phyloP scores from a whole-genome alignment of 2,329 filamentous ascomycete species.

The Decorospora gaudefroyi region DNA sequence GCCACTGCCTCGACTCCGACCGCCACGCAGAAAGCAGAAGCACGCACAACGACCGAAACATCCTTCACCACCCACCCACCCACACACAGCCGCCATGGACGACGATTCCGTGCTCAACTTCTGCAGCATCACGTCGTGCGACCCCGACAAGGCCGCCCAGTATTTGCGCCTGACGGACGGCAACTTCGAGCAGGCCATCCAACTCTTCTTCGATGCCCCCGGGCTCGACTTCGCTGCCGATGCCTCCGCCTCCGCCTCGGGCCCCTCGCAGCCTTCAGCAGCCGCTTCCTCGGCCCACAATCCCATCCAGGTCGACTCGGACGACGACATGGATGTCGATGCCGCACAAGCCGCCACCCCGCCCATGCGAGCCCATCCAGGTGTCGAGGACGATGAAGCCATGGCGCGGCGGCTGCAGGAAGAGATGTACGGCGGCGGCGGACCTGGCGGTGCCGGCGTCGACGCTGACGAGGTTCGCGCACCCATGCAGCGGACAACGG shows the following conservation, averaged over 20 bases:
- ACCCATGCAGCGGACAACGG: conserved; percentile 87
- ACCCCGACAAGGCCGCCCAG: conserved; percentile 72
- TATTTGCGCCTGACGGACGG: conserved; percentile 85
- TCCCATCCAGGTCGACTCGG: conserved; percentile 74
- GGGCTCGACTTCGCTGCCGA: conserved; percentile 66
- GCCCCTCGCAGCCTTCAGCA: conserved; percentile 45
- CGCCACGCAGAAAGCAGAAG: conserved; percentile 12
- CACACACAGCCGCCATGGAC: conserved; percentile 37
- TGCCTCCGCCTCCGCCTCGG: too few relatives aligned
- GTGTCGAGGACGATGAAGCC: conserved; percentile 84
- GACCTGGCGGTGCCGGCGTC: conserved; percentile 47
- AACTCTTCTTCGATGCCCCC: conserved; percentile 87
- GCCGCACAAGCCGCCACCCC: conserved; percentile 34
- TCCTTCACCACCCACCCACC: not conserved
- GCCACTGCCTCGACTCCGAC: conserved; percentile 19
- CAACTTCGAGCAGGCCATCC: conserved; percentile 82
- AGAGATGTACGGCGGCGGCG: conserved; percentile 74
- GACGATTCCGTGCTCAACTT: conserved; percentile 73
- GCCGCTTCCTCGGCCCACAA: conserved; percentile 54
- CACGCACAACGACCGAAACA: not conserved
- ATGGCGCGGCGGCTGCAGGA: conserved; percentile 92
- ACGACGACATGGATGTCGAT: conserved; percentile 65
- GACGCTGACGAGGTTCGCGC: conserved; percentile 71
- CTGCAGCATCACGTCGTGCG: conserved; percentile 77
- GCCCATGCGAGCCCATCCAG: conserved; percentile 26